Base-by-base conservation (phyloP, 441 rosid genomes). In the Gossypium schwendimanii region DNA sequence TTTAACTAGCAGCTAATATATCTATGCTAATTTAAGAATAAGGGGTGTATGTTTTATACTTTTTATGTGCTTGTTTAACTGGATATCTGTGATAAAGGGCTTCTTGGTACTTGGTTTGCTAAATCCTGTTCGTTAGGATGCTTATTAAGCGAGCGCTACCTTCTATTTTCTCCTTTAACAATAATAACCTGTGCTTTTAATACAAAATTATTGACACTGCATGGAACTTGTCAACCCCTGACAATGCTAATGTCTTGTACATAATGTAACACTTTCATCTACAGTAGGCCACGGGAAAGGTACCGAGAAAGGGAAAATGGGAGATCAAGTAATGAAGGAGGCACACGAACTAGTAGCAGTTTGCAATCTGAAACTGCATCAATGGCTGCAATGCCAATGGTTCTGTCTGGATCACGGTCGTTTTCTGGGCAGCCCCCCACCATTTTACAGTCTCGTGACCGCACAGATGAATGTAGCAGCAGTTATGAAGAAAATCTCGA, bases 221-320 rank as follows among this genome's bases (percentile, higher is more conserved):
- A 5, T 69, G 31, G 47, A 24, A 69, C 21, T 67, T 68, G 26
- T 2, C 55, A 65, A 23, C 26, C 31, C 17, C 9, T 2, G 14
- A 66, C 41, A 26, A 47, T 65, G 70, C 4, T 70, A 59, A 20
- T 73, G 55, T 24, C 31, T 59, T 53, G 6, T 18, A 36, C 62
- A 64, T 63, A 18, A 11, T 18, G 26, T 73, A 72, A 63, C 71
- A 68, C 73, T 47, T 50, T 54, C 33, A 66, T 74, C 55, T 82
- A 72, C 87, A 88, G 86, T 57, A 81, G 97, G 70, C 77, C 86
- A 18, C 85, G 97, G 65, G 97, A 91, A 23, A 86, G 92, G 77
- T 87, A 77, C 62, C 91, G 95, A 2, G 97, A 89, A 74, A 88
- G 97, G 80, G 97, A 89, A 70, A 88, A 88, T 44, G 91, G 86